These are phyloP conservation scores for Polygonum aviculare DNA, from an alignment of 148 eudicot genomes.

Conservation along the genomic window DNA sequence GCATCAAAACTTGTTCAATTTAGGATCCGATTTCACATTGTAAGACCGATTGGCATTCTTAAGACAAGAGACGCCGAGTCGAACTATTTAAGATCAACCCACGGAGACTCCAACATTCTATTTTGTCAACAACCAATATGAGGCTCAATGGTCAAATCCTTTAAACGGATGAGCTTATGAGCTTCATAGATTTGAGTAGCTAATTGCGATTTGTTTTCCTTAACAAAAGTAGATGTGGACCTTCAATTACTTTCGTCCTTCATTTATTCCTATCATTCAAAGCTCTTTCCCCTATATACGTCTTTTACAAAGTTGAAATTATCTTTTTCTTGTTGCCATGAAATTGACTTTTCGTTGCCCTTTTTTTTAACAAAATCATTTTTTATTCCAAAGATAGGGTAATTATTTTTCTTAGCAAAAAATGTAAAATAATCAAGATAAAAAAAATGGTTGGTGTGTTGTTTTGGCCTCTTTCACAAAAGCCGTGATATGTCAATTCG, in stretches of 20 bases:
- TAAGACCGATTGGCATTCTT: too few species aligned
- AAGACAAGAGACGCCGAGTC: too few species aligned
- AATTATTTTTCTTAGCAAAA: not conserved
- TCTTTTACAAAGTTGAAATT: not conserved
- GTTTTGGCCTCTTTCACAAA: not conserved
- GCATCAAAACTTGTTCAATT: too few species aligned
- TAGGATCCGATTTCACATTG: too few species aligned
- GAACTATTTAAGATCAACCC: too few species aligned
- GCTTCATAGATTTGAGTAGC: not conserved
- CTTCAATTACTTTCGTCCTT: not conserved
- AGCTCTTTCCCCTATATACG: not conserved
- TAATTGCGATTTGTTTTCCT: not conserved
- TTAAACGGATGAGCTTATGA: not conserved
- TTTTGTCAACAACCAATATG: too few species aligned
- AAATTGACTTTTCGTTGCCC: not conserved
- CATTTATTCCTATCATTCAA: not conserved
- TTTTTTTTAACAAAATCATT: not conserved
- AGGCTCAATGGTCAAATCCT: not conserved
- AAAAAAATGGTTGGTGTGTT: not conserved
- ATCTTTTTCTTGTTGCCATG: not conserved
- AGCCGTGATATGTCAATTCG: slow-evolving; percentile 5
- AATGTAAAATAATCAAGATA: not conserved
- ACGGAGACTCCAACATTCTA: too few species aligned
- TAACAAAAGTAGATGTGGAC: not conserved
- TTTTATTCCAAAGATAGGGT: not conserved